phyloP scores from a whole-genome alignment of 768 basidiomycete genomes.

The Boletus pseudopeckii region DNA sequence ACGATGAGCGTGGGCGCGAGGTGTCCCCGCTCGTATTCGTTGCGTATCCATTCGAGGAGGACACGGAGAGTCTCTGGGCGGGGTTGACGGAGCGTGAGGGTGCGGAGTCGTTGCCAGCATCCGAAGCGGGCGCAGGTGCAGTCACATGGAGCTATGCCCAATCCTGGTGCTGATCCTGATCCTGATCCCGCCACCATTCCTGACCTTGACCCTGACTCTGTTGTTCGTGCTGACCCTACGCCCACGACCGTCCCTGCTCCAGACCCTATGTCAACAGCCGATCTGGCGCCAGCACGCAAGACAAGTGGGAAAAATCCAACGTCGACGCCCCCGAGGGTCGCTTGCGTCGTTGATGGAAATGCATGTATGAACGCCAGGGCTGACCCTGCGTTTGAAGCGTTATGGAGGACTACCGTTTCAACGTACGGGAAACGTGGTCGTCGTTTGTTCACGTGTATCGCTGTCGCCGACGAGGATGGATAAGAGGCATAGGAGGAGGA shows the following conservation, averaged over 20 bases:
- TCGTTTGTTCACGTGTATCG: slow-evolving; percentile 4
- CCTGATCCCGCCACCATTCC: background rate
- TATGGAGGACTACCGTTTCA: slow-evolving; percentile 26
- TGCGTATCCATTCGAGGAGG: slow-evolving; percentile 22
- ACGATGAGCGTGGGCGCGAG: slow-evolving; percentile 15
- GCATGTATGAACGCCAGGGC: slow-evolving; percentile 27
- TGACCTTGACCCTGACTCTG: background rate
- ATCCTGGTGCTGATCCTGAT: background rate
- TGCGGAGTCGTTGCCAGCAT: slow-evolving; percentile 19
- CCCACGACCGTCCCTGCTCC: background rate
- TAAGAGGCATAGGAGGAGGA: slow-evolving; percentile 1
- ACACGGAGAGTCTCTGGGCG: slow-evolving; percentile 19
- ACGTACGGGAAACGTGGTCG: slow-evolving; percentile 27
- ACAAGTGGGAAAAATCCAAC: slow-evolving; percentile 23
- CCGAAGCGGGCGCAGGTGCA: slow-evolving; percentile 5
- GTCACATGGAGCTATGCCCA: background rate
- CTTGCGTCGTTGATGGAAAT: slow-evolving; percentile 20
- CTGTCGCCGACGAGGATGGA: background rate
- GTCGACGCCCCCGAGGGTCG: slow-evolving; percentile 26
- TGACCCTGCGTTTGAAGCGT: slow-evolving; percentile 21
- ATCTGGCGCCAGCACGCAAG: slow-evolving; percentile 9
- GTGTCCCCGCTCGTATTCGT: slow-evolving; percentile 9
- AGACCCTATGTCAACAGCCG: background rate
- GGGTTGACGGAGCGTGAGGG: slow-evolving; percentile 23
- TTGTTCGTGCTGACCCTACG: background rate